A percentile compares a stretch with the other conserved stretches of the same genome.
These are phyloP conservation scores for Aegilops speltoides DNA, from an alignment of 176 grass and related monocot species.

Conservation along the genomic window DNA sequence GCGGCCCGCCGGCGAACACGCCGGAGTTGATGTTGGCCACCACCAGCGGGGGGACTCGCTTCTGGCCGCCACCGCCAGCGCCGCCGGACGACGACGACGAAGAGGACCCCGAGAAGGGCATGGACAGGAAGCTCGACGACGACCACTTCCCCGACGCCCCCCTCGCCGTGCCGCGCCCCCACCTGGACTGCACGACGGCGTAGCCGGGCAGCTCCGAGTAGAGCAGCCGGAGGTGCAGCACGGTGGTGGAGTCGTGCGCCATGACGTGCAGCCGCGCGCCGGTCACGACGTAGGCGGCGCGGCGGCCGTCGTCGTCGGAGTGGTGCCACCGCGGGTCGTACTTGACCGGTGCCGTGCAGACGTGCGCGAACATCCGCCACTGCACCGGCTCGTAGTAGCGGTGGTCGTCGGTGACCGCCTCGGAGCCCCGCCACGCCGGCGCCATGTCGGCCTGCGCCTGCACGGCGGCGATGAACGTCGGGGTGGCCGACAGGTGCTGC, in stretches of 20 bases:
- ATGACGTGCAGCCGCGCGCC: constrained; percentile 69
- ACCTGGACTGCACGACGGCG: constrained; percentile 61
- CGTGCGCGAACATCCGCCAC: constrained; percentile 65
- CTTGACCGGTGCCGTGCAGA: constrained; percentile 67
- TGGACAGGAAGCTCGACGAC: constrained; percentile 46
- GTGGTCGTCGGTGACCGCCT: constrained; percentile 48
- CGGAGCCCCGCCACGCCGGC: constrained; percentile 51
- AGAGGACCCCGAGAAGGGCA: constrained; percentile 26
- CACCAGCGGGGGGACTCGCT: neutral
- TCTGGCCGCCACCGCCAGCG: neutral
- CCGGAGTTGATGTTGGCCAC: constrained; percentile 53
- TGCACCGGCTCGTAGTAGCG: constrained; percentile 67
- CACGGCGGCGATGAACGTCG: constrained; percentile 44
- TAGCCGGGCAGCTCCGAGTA: constrained; percentile 57
- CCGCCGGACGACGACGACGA: neutral
- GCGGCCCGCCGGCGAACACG: constrained; percentile 47
- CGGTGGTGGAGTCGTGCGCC: constrained; percentile 30
- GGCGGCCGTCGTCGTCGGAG: neutral
- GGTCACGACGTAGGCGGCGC: constrained; percentile 47
- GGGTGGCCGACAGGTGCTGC: constrained; percentile 63
- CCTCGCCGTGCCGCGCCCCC: constrained; percentile 36
- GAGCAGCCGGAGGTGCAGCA: constrained; percentile 68
- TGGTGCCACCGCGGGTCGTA: constrained; percentile 50
- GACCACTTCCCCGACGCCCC: constrained; percentile 16
- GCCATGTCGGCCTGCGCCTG: constrained; percentile 3